Base-by-base conservation (phyloP, 202 grass and related monocot genomes). In the Zizania palustris region DNA sequence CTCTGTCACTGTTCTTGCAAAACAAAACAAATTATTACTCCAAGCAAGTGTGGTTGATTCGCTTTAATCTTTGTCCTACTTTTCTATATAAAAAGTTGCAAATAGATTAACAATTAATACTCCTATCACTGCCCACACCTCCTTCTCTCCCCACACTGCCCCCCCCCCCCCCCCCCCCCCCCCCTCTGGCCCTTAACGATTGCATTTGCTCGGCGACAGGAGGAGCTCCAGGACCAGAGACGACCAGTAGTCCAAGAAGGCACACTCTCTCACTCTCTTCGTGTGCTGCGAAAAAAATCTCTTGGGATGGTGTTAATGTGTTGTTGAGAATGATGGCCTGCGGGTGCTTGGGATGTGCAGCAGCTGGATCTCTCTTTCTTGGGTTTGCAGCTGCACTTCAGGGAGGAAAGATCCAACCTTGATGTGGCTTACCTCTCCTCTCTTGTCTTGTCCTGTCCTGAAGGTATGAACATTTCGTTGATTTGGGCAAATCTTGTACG, bases 21-120 rank as follows among this genome's bases (percentile, higher is more conserved):
- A 80, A 69, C 71, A 70, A 69, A n/a, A 28, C 28, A 28, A 28
- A 71, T 41, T 65, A 48, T 6, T 56, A 45, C 33, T 18, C 44
- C 20, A 16, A 5, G 45, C 59, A 64, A 65, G 39, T 14, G 59
- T 12, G 57, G 64, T 42, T 80, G 18, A 80, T 43, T 34, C 2
- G 67, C 77, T 77, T 72, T 85, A 85, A 81, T 82, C 67, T 77
- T 82, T 82, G 86, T 89, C 67, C 82, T 85, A 82, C 78, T 84
- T 89, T 85, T 63, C 6, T 44, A 36, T 12, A 58, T 1, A 28
- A 28, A 28, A 28, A 37, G 56, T 45, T 40, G 40, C 5, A 50
- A 44, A 53, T 22, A 88, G 74, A 36, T 46, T 85, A 81, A 62
- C 60, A 77, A 85, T 85, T 81, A 89, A 85, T 73, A 85, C 43